Evolutionary conservation across 768 basidiomycete species (phyloP), one percentile per base, ranked within the genome.

Genomic region (Suillus sp.): DNA sequence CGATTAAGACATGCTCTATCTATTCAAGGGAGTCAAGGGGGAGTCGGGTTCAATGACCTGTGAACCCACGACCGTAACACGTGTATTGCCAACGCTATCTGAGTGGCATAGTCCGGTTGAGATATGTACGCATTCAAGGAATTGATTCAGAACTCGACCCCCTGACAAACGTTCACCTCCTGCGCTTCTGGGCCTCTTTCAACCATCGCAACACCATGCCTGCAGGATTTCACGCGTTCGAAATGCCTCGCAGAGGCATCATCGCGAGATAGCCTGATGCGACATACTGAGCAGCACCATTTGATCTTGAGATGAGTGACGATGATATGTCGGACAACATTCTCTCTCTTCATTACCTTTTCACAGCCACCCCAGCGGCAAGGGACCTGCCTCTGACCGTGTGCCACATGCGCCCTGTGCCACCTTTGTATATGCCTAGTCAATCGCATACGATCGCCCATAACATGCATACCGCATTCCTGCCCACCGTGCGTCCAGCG

Each of bases 201-300:
- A 53, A 53, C 30, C 10, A 30, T 53, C 20, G 51, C 51, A n/a
- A 53, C 51, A 32, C 51, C 51, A n/a, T 40, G 64, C 68, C 66
- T 67, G n/a, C 64, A 67, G 22, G 68, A 67, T 25, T 30, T 53
- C 67, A 73, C 68, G 59, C 73, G 73, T 64, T 75, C 71, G 27
- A 76, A 66, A 58, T 74, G 74, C 7, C 74, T 70, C 55, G 69
- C 68, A 47, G 74, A 70, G 40, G 74, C 74, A 64, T 74, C 74
- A 18, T 76, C 75, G 64, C 74, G 74, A 59, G 74, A 74, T 25
- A 76, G 69, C 61, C 64, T 62, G 43, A 57, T 65, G 22, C 54
- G 59, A 30, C 74, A 74, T 61, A 70, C 70, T 14, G 68, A 68
- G 32, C 74, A 76, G 55, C 50, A 61, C 73, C 71, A 76, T 60